Evolutionary conservation across 2,329 filamentous ascomycete genomes (phyloP), one percentile per base, ranked within the genome.

Genomic region (Diaporthe ampelina): DNA sequence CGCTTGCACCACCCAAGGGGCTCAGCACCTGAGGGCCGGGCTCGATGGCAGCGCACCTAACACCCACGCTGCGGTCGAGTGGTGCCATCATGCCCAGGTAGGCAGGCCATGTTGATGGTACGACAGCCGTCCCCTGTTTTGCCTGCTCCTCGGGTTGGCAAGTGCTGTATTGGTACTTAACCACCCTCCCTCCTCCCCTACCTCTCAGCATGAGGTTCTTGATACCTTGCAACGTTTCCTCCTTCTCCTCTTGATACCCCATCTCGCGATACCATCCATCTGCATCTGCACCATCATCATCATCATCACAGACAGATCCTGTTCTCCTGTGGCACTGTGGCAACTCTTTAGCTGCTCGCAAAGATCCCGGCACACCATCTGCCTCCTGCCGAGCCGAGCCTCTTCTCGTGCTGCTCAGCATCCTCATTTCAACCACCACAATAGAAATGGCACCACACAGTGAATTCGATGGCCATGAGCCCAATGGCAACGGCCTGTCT

Each of bases 391-490:
- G 29, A 65, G 70, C 71, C 63, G 26, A 57, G 29, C 45, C 45
- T 50, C 43, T 35, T 29, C 29, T 35, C 26, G 61, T 54, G 29
- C 48, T 68, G 15, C 59, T 35, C 48, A 19, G 17, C 57, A 65
- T 45, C 43, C 15, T 56, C 29, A 52, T 24, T 3, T 50, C 54
- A 40, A 48, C 35, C 48, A 32, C 54, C 37, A 21, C 17, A 13
- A 63, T 6, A 48, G 50, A 72, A 32, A 76, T 76, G 74, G 74
- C 74, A 29, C 73, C 75, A 21, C 75, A 76, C 65, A 76, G 75
- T 71, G 73, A 73, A 32, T 58, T 73, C 43, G 74, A 75, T 21
- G 73, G 74, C 71, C 70, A 75, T 29, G 75, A 73, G 69, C 37
- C 58, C 26, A 68, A 73, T 21, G 73, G 75, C 73, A 74, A 61